Evolutionary conservation across 2,329 filamentous ascomycete genomes (phyloP), one percentile per base, ranked within the genome.

Genomic region (Ophiostoma sp.): DNA sequence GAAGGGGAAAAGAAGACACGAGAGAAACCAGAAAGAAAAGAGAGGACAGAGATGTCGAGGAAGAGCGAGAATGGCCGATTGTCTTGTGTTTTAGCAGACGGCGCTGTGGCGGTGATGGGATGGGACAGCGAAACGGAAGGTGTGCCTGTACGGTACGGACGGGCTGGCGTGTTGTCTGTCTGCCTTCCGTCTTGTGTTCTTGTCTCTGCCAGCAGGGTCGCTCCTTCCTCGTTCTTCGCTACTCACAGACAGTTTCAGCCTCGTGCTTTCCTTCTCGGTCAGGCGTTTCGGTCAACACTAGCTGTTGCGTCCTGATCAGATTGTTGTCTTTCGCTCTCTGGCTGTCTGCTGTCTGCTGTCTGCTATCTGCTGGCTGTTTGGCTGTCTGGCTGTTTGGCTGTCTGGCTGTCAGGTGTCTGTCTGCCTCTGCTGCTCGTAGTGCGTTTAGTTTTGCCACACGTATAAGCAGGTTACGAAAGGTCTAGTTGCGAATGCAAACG

Each of bases 81-180:
- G 42, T 47, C 60, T 44, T 49, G 16, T 41, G 47, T 47, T 40
- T 60, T 60, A 60, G 55, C 55, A 60, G 27, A 27, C 18, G 27
- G 49, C 18, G 49, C 49, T 55, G 68, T 64, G 47, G 60, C 62
- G 47, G 62, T 65, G 65, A 63, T 66, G 66, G 65, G 66, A 67
- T 64, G n/a, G 45, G 45, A 16, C 11, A 11, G 14, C 27, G 11
- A 60, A 60, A 60, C 55, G 55, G 55, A 36, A 18, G 12, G 16
- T 4, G 16, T 11, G 2, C n/a, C 52, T 16, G 55, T 14, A 38
- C 8, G 1, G 5, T 58, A 12, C 27, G 7, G 47, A 12, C 27
- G 7, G 47, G 47, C 18, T 16, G 12, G 12, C n/a, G 45, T 16
- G 12, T 16, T 16, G 14, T 11, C 49, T 55, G 49, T 55, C 49